Percentiles rank a stretch among this genome's conserved stretches.
Evolutionary conservation across 345 rosid species (phyloP).

Genomic region (Limnanthes douglasii): DNA sequence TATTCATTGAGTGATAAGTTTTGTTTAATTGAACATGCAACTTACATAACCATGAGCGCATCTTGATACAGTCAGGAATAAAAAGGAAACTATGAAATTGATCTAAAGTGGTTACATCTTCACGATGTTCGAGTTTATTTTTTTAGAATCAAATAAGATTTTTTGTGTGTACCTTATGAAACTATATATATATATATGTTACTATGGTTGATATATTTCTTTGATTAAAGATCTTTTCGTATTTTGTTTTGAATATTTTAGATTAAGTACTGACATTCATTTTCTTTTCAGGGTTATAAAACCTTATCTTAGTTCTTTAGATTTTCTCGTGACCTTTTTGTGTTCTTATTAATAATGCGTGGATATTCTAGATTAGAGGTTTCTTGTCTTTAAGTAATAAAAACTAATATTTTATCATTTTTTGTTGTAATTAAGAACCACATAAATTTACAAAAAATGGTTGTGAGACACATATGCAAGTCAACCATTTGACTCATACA

Average conservation of each 20-base stretch:
- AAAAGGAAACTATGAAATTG: conserved; percentile 52
- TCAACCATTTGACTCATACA: conserved; percentile 92
- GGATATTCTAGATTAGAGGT: conserved; percentile 95
- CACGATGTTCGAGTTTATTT: too few species aligned
- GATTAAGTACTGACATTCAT: too few species aligned
- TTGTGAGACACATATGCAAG: conserved; percentile 94
- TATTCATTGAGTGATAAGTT: too few species aligned
- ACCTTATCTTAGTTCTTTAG: conserved; percentile 86
- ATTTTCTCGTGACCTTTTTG: conserved; percentile 71
- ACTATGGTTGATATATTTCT: too few species aligned
- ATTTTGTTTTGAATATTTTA: too few species aligned
- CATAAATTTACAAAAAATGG: conserved; percentile 87
- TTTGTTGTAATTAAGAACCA: conserved; percentile 34
- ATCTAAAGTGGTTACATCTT: conserved; percentile 33
- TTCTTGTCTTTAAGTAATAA: too few species aligned
- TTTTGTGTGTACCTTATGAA: too few species aligned
- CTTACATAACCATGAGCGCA: conserved; percentile 94
- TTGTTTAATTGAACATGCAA: conserved; percentile 29
- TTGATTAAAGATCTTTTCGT: too few species aligned
- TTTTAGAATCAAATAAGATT: too few species aligned
- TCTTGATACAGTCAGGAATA: conserved; percentile 82
- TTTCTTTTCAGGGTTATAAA: conserved; percentile 50
- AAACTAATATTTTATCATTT: conserved; percentile 9
- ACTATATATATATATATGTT: too few species aligned
- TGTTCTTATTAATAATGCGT: conserved; percentile 85